Conservation (phyloP, 2,329 filamentous ascomycete genomes). For the Myriosclerotinia curreyana region DNA sequence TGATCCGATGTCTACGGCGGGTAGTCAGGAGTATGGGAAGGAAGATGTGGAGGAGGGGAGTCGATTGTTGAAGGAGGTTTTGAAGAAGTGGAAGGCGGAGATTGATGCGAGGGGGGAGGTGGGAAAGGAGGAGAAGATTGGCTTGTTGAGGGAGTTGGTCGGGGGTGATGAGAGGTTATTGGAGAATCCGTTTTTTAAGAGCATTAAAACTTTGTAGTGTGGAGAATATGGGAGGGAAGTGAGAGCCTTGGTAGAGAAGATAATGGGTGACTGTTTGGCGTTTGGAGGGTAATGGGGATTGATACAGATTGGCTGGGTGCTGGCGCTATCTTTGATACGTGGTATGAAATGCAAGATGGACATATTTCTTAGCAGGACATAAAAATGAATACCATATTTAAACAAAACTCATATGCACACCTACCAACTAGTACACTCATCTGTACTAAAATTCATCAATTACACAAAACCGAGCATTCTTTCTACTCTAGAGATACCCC, state of each 20-base stretch:
- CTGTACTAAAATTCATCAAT: too few species aligned
- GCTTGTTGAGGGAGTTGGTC: conserved; percentile 76
- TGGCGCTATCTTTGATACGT: not conserved
- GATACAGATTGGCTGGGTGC: not conserved
- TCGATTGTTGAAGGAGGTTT: conserved; percentile 74
- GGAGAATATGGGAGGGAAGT: not conserved
- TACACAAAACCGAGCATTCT: too few species aligned
- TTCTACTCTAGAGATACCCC: too few species aligned
- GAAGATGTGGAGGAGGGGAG: conserved; percentile 89
- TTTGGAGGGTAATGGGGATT: too few species aligned
- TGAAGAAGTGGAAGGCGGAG: conserved; percentile 82
- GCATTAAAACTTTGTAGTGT: conserved; percentile 43
- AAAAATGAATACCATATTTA: not conserved
- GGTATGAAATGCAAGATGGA: too few species aligned
- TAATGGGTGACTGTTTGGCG: not conserved
- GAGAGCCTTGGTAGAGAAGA: too few species aligned
- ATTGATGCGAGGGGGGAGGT: conserved; percentile 50
- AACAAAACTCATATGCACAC: not conserved
- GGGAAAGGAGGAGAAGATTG: conserved; percentile 73
- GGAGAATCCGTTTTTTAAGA: conserved; percentile 67
- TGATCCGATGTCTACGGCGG: not conserved
- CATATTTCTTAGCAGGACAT: rapidly evolving
- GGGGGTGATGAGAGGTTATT: conserved; percentile 63
- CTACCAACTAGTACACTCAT: too few species aligned
- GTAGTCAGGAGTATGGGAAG: conserved; percentile 59